Base-by-base conservation (phyloP, 345 rosid genomes). In the Carallia pectinifolia region DNA sequence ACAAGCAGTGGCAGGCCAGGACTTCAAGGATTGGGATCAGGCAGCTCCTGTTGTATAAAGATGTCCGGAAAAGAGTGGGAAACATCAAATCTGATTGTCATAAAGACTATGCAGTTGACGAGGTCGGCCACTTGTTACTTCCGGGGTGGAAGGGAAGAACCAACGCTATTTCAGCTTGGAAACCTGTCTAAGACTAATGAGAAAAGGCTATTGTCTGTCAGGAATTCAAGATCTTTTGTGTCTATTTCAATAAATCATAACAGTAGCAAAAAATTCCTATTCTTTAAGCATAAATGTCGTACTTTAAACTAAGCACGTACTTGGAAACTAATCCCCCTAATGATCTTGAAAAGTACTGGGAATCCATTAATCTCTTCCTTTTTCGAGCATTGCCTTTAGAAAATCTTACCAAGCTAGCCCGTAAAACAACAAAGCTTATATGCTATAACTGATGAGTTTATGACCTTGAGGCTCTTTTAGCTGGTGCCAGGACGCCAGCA, bases 401-500 rank as follows among this genome's bases (percentile, higher is more conserved):
- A 33, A 33, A 33, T 4, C 2, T 33, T 33, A 33, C 34, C 34
- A 33, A 33, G 34, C 34, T 33, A 33, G 34, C 2, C 34, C 34
- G 4, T 33, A 33, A 33, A 33, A 33, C 34, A 33, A 4, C 34
- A 33, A 33, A 33, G 34, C 4, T 33, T 33, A 33, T 33, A 33
- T 33, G 34, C 4, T 33, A 33, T 33, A 33, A 33, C 2, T 33
- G 2, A 33, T 33, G 34, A 33, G 34, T 4, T 33, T 33, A 33
- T 33, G 93, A 83, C 19, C 93, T 91, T 1, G 95, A 91, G 67
- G 83, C 84, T 0, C 93, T 96, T 27, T 60, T 91, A 23, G 75
- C 77, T 1, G 97, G 93, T 8, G 55, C 79, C 0, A 64, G 50
- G 37, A 65, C 81, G 9, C 85, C 87, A 34, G 62, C 76, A 33